Evolutionary conservation across 2,329 filamentous ascomycete species (phyloP), one percentile per base, ranked within the genome.

Genomic region (Colletotrichum salicis): DNA sequence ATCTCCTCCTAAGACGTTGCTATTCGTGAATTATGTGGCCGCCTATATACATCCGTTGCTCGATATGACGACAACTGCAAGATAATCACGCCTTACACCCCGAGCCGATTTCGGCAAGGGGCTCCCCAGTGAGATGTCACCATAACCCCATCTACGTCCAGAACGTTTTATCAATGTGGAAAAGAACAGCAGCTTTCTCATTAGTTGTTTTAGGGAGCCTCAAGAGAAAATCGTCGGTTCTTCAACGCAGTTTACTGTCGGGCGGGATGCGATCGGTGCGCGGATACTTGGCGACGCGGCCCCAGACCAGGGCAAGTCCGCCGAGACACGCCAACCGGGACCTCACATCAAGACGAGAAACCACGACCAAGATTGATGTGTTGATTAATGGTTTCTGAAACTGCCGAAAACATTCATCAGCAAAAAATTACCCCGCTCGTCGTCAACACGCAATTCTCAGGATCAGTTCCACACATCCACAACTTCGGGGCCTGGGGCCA

Each of bases 81-180:
- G 66, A 64, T 33, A 74, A 76, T 76, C 74, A 76, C 75, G 75
- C 75, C 75, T 76, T 76, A 72, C 75, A 64, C 62, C 56, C 35
- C 58, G 70, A 68, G 61, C 72, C 70, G 69, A 62, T 67, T 69
- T 73, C 71, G 71, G 71, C 33, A 71, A 71, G 48, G 69, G 45
- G 27, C 33, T 51, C 54, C 55, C 69, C 65, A 69, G 59, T 56
- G 33, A 41, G 59, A 71, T 69, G 59, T 45, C 59, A 60, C 69
- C 65, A 69, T 29, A 41, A 64, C 45, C 55, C 55, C 29, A 51
- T 71, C 27, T 41, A 27, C 24, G 35, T 48, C 54, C 12, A 64
- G 59, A 37, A n/a, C 13, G 5, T 22, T 48, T 51, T 19, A 48
- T 64, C 64, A 24, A 29, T 19, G 6, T 45, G 52, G 2, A 45